A percentile compares a stretch with the other conserved stretches of the same genome.
Conservation (phyloP, 2,329 filamentous ascomycete species). For the Epichloe bromicola region DNA sequence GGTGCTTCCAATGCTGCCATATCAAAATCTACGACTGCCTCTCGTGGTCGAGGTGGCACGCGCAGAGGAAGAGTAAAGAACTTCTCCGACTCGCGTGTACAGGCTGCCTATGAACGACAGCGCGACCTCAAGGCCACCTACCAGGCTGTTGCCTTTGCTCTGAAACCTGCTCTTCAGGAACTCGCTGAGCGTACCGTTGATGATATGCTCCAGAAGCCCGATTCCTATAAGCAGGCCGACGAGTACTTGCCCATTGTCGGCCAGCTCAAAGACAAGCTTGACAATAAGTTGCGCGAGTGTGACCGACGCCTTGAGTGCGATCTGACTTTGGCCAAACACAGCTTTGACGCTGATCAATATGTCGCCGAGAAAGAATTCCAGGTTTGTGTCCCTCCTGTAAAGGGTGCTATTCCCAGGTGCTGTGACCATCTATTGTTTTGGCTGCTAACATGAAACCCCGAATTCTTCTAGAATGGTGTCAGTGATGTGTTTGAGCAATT, state of each 20-base stretch:
- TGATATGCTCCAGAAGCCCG: constrained; percentile 39
- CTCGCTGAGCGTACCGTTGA: constrained; percentile 48
- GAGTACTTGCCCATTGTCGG: constrained; percentile 39
- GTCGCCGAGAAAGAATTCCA: constrained; percentile 22
- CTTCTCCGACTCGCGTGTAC: constrained; percentile 39
- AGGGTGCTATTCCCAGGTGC: not conserved
- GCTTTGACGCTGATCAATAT: constrained; percentile 20
- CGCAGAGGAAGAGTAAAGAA: constrained; percentile 42
- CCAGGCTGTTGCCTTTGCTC: constrained; percentile 45
- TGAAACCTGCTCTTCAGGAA: constrained; percentile 54
- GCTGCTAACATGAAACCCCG: not conserved
- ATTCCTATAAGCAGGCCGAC: constrained; percentile 37
- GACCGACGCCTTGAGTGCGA: constrained; percentile 22
- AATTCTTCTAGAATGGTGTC: constrained; percentile 20
- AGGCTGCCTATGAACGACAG: constrained; percentile 49
- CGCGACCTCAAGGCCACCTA: constrained; percentile 54
- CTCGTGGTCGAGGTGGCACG: constrained; percentile 24
- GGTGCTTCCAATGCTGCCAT: constrained; percentile 18
- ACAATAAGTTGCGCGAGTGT: constrained; percentile 18
- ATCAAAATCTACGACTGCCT: constrained; percentile 21
- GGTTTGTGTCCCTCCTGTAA: constrained; percentile 21
- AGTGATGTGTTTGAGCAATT: constrained; percentile 28
- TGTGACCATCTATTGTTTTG: not conserved
- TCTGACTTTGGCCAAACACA: constrained; percentile 25
- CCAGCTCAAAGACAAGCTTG: constrained; percentile 29